These are phyloP conservation scores for Lactuca saligna DNA, from an alignment of 129 eudicot genomes.

Conservation along the genomic window DNA sequence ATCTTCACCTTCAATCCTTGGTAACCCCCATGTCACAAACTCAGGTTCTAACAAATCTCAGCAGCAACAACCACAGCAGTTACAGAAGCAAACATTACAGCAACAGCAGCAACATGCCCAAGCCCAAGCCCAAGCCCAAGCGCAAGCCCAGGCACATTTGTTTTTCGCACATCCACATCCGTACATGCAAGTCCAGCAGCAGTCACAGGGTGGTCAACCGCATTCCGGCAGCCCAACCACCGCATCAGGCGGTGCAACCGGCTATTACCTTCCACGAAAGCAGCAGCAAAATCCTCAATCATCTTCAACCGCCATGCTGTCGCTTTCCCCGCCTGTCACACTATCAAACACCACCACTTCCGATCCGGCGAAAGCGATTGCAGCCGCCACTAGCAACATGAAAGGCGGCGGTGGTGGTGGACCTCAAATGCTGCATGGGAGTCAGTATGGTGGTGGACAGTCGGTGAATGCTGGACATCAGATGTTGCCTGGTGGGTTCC, in stretches of 20 bases:
- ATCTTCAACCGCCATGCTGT: slow-evolving; percentile 58
- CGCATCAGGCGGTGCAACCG: slow-evolving; percentile 36
- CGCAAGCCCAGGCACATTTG: slow-evolving; percentile 43
- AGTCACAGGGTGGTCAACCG: slow-evolving; percentile 28
- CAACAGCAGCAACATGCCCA: slow-evolving; percentile 37
- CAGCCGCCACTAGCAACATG: slow-evolving; percentile 64
- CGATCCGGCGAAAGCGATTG: slow-evolving; percentile 89
- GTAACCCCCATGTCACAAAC: slow-evolving; percentile 55
- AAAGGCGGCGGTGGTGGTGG: slow-evolving; percentile 52
- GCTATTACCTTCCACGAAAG: slow-evolving; percentile 60
- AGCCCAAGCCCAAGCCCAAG: slow-evolving; percentile 31
- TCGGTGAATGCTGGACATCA: slow-evolving; percentile 43
- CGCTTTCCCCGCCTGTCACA: slow-evolving; percentile 50
- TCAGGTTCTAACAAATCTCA: slow-evolving; percentile 44
- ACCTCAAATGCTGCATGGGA: slow-evolving; percentile 52
- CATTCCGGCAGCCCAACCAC: slow-evolving; percentile 39
- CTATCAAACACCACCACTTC: slow-evolving; percentile 49
- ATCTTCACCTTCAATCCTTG: slow-evolving; percentile 72
- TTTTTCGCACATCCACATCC: slow-evolving; percentile 46
- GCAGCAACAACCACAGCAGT: slow-evolving; percentile 51
- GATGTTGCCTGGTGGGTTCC: slow-evolving; percentile 60
- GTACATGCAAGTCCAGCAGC: slow-evolving; percentile 35
- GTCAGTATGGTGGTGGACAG: slow-evolving; percentile 54
- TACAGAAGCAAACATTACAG: slow-evolving; percentile 32
- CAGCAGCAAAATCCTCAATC: slow-evolving; percentile 50